phyloP scores from a whole-genome alignment of 2,329 filamentous ascomycete species.

The Trichoderma oligosporum region DNA sequence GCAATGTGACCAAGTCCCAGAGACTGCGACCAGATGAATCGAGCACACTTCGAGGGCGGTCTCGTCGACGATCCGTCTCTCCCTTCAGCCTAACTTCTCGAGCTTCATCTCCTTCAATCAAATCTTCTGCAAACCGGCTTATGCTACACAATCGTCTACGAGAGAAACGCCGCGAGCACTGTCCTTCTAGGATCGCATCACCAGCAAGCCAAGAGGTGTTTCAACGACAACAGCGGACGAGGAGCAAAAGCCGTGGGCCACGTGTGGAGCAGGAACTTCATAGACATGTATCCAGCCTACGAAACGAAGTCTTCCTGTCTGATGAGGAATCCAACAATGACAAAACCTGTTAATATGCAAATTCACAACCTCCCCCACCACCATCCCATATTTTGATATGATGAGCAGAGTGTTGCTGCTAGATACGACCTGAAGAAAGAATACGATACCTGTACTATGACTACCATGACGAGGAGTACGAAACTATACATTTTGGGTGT shows the following conservation, averaged over 20 bases:
- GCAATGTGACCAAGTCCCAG: constrained; percentile 36
- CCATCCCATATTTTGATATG: constrained; percentile 5
- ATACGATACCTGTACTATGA: constrained; percentile 14
- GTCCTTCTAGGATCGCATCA: constrained; percentile 39
- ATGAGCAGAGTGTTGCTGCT: background rate
- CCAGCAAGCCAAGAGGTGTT: constrained; percentile 32
- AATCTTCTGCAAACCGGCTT: constrained; percentile 41
- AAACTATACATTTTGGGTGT: constrained; percentile 3
- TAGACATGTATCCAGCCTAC: constrained; percentile 31
- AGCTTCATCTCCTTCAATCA: constrained; percentile 33
- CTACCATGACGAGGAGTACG: background rate
- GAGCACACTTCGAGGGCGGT: constrained; percentile 42
- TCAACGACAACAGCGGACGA: constrained; percentile 37
- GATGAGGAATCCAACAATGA: constrained; percentile 16
- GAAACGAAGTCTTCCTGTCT: constrained; percentile 34
- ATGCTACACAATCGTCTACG: constrained; percentile 41
- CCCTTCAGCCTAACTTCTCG: constrained; percentile 34
- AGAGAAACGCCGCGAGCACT: constrained; percentile 43
- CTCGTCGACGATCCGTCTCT: constrained; percentile 39
- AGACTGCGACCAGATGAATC: constrained; percentile 38
- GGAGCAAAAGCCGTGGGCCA: constrained; percentile 38
- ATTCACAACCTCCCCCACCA: background rate
- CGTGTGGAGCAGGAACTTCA: constrained; percentile 31
- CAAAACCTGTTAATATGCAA: constrained; percentile 1
- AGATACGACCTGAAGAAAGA: background rate